Base-by-base conservation (phyloP, 2,329 filamentous ascomycete genomes). In the Epichloe sylvatica region DNA sequence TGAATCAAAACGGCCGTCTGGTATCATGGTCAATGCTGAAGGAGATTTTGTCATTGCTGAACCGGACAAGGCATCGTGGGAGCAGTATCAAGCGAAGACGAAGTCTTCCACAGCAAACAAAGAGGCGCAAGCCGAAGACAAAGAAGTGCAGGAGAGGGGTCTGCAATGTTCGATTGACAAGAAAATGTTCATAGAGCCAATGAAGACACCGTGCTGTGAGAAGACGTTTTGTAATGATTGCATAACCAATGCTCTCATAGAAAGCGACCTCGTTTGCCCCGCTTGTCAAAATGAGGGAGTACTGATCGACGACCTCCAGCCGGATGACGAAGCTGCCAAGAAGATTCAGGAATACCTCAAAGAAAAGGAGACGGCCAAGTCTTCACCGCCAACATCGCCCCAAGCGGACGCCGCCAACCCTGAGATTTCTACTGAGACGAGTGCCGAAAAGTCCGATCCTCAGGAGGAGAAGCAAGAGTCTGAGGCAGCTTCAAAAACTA, bases 161-260 rank as follows among this genome's bases (percentile, higher is more conserved):
- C 74, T 98, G 64, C 84, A 92, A 69, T 98, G 92, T 75, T 78
- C 89, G 57, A 85, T 97, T 76, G 92, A 97, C 81, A 94, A 94
- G 72, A 90, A 87, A 70, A 84, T 95, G 78, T 96, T 97, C 72
- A 83, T 94, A 81, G 88, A 96, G 68, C 91, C 92, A 78, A 92
- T 94, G 77, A 94, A 95, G 80, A 97, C 92, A 64, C 91, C 92
- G 58, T 98, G 92, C 79, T 98, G 92, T 76, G 80, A 86, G 72
- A 94, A 86, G 78, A 96, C 90, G 65, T 98, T 94, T 76, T 98
- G 92, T 78, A 92, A 92, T 80, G 89, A 96, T 67, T 98, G 92
- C 84, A 96, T 98, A 71, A 94, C 92, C 67, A 95, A 95, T 79
- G 87, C 90, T 70, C 83, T 98, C 70, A 91, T 96, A 71, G 90